A percentile compares a stretch with the other conserved stretches of the same genome.
Evolutionary conservation across 805 yeast species (phyloP).

Genomic region (Candida vartiovaarae): DNA sequence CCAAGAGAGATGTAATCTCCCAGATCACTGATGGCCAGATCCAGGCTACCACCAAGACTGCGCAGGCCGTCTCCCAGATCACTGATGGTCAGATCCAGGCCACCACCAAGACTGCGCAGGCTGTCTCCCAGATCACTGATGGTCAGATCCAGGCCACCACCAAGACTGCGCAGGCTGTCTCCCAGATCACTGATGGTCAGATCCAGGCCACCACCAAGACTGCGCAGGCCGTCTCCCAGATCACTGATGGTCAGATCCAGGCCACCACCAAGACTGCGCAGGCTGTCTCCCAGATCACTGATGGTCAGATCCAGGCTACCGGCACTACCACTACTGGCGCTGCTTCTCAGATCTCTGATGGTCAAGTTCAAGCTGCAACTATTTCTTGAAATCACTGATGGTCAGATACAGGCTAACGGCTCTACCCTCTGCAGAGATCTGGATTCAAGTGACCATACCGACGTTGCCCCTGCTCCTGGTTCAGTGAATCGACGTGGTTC

Average conservation of each 20-base stretch:
- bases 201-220: conserved; percentile 15
- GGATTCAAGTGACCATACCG: no score
- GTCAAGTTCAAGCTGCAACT: no score
- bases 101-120: conserved; percentile 11
- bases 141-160: conserved; percentile 32
- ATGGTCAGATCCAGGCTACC: conserved; percentile 57
- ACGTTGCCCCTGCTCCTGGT: conserved; percentile 3
- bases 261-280: conserved; percentile 10
- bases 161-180: conserved; percentile 1
- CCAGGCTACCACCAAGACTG: conserved; percentile 36
- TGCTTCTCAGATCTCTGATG: conserved; percentile 15
- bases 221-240: conserved; percentile 30
- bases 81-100: conserved; percentile 38
- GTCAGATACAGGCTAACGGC: conserved; percentile 6
- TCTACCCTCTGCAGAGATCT: conserved; percentile 13
- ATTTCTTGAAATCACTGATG: no score
- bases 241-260: conserved; percentile 39
- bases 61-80: conserved; percentile 32
- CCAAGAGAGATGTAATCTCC: conserved; percentile 38
- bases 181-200: neutral
- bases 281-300: conserved; percentile 23
- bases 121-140: conserved; percentile 37
- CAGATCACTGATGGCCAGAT: conserved; percentile 61
- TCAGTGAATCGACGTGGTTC: conserved; percentile 26
- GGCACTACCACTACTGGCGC: conserved; percentile 31